phyloP scores from a whole-genome alignment of 345 rosid genomes.

The Lumnitzera racemosa region DNA sequence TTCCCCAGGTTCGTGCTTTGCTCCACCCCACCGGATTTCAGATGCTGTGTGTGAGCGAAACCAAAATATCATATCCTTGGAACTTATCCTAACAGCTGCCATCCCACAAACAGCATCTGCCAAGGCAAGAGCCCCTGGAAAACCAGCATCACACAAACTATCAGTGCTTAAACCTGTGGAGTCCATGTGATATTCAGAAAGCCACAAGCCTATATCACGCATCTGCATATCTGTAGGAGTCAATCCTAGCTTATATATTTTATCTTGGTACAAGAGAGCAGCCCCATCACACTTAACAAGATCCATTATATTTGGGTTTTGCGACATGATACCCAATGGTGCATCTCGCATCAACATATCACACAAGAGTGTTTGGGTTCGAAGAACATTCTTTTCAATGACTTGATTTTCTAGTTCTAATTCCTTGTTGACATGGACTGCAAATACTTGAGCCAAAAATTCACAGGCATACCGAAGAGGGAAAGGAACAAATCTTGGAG shows the following conservation, averaged over 20 bases:
- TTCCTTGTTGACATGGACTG: constrained; percentile 89
- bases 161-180: constrained; percentile 95
- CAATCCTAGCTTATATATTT: constrained; percentile 58
- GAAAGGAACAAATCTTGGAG: constrained; percentile 89
- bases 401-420: constrained; percentile 77
- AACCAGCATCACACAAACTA: constrained; percentile 89
- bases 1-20: constrained; percentile 71
- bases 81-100: constrained; percentile 89
- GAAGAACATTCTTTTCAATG: constrained; percentile 76
- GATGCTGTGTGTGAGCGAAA: constrained; percentile 86
- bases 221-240: constrained; percentile 71
- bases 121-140: constrained; percentile 57
- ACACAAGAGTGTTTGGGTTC: constrained; percentile 86
- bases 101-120: constrained; percentile 85
- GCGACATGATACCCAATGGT: constrained; percentile 80
- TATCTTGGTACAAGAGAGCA: constrained; percentile 62
- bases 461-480: constrained; percentile 97
- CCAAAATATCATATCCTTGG: constrained; percentile 82
- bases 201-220: constrained; percentile 63
- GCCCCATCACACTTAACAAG: constrained; percentile 97
- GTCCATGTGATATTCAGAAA: constrained; percentile 71
- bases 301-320: constrained; percentile 84
- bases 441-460: constrained; percentile 89
- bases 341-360: constrained; percentile 96
- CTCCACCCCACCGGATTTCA: constrained; percentile 94